These are phyloP conservation scores for Aspergillus pseudoterreus DNA, from an alignment of 2,329 filamentous ascomycete species.

Conservation along the genomic window DNA sequence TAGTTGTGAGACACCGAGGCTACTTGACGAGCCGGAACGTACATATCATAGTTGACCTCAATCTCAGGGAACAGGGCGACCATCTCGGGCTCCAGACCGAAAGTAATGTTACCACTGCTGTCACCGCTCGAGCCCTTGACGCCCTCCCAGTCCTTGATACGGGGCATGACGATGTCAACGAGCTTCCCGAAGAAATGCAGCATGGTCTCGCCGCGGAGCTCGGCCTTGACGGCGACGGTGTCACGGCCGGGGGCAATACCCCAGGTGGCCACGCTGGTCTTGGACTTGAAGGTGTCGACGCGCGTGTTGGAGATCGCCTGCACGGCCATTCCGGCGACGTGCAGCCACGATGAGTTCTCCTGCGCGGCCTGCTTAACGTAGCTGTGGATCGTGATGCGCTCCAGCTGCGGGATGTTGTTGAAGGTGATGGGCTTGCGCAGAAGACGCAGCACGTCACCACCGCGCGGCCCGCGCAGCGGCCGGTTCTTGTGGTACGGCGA, in stretches of 20 bases:
- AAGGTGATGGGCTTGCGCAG: conserved; percentile 63
- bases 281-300: conserved; percentile 66
- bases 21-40: conserved; percentile 40
- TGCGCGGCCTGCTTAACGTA: conserved; percentile 66
- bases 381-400: conserved; percentile 74
- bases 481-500: conserved; percentile 95
- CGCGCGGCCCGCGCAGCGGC: conserved; percentile 77
- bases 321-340: conserved; percentile 77
- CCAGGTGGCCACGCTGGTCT: conserved; percentile 70
- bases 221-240: conserved; percentile 68
- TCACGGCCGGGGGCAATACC: conserved; percentile 67
- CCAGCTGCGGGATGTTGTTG: conserved; percentile 78
- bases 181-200: conserved; percentile 89
- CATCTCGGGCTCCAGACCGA: conserved; percentile 72
- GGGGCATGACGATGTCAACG: conserved; percentile 84
- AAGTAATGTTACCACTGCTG: conserved; percentile 78
- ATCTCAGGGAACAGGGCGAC: conserved; percentile 89
- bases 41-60: conserved; percentile 90
- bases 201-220: conserved; percentile 74
- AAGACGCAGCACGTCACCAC: conserved; percentile 57
- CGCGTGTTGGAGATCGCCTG: conserved; percentile 81
- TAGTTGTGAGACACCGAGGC: background rate
- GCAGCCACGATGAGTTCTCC: conserved; percentile 69
- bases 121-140: conserved; percentile 76
- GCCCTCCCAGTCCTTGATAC: conserved; percentile 94